Conservation (phyloP, 345 rosid genomes). For the Melastoma malabathricum region DNA sequence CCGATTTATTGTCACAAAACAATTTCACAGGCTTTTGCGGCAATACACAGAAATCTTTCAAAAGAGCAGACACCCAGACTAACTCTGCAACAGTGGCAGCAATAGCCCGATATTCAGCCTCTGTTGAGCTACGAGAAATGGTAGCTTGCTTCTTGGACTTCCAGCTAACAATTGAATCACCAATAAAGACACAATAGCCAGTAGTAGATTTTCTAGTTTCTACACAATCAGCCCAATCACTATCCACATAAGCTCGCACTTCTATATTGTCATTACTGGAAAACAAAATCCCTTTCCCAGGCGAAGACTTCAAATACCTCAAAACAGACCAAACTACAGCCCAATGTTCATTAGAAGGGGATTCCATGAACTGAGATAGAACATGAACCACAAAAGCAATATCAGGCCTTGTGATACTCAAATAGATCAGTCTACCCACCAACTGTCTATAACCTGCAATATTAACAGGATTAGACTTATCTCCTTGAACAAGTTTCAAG, state of each 20-base stretch:
- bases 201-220: not conserved
- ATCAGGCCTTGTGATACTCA: too few species aligned
- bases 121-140: too few species aligned
- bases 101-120: too few species aligned
- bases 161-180: not conserved
- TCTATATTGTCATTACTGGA: not conserved
- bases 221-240: not conserved
- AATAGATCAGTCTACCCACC: too few species aligned
- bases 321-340: not conserved
- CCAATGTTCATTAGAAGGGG: rapidly evolving
- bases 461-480: not conserved
- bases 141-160: too few species aligned
- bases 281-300: not conserved
- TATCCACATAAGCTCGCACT: not conserved
- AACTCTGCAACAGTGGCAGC: not conserved
- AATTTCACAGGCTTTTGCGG: not conserved
- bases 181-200: not conserved
- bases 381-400: not conserved
- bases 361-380: not conserved
- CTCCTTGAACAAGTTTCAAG: not conserved
- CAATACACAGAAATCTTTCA: not conserved
- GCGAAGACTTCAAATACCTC: not conserved
- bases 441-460: too few species aligned
- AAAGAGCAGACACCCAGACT: not conserved
- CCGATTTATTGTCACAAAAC: not conserved